A percentile compares a stretch with the other conserved stretches of the same genome.
Evolutionary conservation across 1,284 basidiomycete species (phyloP).

Genomic region (Neonothopanus nambi): DNA sequence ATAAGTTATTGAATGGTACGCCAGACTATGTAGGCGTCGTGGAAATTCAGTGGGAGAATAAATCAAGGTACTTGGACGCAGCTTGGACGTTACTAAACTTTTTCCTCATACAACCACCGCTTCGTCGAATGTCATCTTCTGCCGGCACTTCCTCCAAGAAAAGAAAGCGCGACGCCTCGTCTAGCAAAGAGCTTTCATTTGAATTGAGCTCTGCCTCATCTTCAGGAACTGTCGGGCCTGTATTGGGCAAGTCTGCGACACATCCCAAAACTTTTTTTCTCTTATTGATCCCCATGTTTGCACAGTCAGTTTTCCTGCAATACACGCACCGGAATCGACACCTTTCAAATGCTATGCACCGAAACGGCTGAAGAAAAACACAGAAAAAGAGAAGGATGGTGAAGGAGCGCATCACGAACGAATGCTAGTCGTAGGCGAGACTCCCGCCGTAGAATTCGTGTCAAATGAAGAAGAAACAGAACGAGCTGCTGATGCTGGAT

Average conservation of each 20-base stretch:
- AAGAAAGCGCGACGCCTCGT: constrained; percentile 52
- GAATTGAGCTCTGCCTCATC: constrained; percentile 41
- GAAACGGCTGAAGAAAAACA: constrained; percentile 36
- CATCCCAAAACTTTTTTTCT: constrained; percentile 1
- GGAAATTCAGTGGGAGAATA: constrained; percentile 5
- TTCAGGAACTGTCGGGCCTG: constrained; percentile 59
- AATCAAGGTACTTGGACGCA: constrained; percentile 5
- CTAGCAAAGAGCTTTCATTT: constrained; percentile 44
- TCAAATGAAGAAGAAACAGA: constrained; percentile 70
- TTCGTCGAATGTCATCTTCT: constrained; percentile 25
- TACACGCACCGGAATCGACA: constrained; percentile 60
- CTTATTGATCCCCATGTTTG: constrained; percentile 18
- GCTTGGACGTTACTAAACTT: not conserved
- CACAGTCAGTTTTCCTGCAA: constrained; percentile 75
- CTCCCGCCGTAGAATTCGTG: constrained; percentile 52
- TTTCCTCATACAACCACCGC: constrained; percentile 7
- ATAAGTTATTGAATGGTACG: not conserved
- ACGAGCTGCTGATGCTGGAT: constrained; percentile 52
- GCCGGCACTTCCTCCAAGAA: constrained; percentile 50
- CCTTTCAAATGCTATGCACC: constrained; percentile 66
- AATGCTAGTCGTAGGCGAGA: constrained; percentile 48
- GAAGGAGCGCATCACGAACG: constrained; percentile 36
- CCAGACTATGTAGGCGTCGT: not conserved
- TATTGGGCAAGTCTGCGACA: constrained; percentile 57
- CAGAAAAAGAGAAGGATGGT: constrained; percentile 10